These are phyloP conservation scores for Logfia minima DNA, from an alignment of 129 eudicot species.

Conservation along the genomic window DNA sequence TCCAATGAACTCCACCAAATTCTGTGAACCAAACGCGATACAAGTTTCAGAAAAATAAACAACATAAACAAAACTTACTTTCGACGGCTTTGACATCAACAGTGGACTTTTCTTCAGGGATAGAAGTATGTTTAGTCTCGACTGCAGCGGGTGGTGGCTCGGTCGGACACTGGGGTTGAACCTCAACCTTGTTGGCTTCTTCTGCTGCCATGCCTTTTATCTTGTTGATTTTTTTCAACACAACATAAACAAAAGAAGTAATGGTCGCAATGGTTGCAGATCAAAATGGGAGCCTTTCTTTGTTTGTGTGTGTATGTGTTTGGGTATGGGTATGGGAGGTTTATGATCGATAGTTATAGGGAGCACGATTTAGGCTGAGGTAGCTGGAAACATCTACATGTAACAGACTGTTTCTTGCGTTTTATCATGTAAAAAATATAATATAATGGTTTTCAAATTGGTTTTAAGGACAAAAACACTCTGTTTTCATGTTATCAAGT, in stretches of 20 bases:
- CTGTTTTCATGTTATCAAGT: neutral
- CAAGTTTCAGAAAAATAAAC: neutral
- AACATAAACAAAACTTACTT: conserved; percentile 40
- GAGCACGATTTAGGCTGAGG: conserved; percentile 12
- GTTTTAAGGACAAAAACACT: neutral
- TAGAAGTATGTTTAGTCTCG: conserved; percentile 45
- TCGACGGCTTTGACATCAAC: conserved; percentile 55
- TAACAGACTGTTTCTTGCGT: conserved; percentile 33
- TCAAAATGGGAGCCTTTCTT: neutral
- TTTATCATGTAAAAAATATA: neutral
- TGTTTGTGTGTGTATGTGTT: conserved; percentile 8
- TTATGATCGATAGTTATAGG: conserved; percentile 20
- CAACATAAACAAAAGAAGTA: neutral
- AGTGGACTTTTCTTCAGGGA: conserved; percentile 48
- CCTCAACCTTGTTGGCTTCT: conserved; percentile 57
- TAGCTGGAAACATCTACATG: conserved; percentile 30
- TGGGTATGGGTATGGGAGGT: conserved; percentile 2
- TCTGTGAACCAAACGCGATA: neutral
- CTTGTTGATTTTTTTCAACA: conserved; percentile 4
- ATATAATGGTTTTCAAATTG: neutral
- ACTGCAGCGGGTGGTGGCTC: conserved; percentile 36
- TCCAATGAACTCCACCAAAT: neutral
- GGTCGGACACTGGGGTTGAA: conserved; percentile 37
- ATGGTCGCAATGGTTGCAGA: neutral
- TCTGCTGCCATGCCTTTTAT: conserved; percentile 52